A percentile compares a stretch with the other conserved stretches of the same genome.
phyloP scores from a whole-genome alignment of 495 filamentous ascomycete genomes.

The Oidiodendron maius region DNA sequence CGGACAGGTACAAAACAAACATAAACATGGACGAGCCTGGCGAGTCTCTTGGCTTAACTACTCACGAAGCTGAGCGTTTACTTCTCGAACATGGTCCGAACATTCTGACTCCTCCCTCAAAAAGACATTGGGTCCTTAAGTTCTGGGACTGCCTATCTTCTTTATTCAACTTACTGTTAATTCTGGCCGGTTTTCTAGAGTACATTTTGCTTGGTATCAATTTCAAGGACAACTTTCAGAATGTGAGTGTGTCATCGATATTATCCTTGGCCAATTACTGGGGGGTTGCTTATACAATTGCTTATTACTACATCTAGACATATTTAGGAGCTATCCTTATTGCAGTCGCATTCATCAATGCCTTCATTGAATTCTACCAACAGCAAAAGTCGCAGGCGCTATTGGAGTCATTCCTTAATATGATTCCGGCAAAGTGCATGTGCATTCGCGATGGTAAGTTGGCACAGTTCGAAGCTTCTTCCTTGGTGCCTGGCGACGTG shows the following conservation, averaged over 20 bases:
- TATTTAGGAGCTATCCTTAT: slow-evolving; percentile 29
- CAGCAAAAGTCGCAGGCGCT: slow-evolving; percentile 27
- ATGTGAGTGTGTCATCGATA: slow-evolving; percentile 16
- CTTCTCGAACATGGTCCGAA: slow-evolving; percentile 22
- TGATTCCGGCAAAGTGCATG: slow-evolving; percentile 30
- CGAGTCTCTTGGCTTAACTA: slow-evolving; percentile 22
- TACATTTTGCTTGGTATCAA: slow-evolving; percentile 27
- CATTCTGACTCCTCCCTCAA: slow-evolving; percentile 25
- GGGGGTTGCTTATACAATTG: background rate
- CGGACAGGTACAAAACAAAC: slow-evolving; percentile 20
- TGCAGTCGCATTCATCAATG: slow-evolving; percentile 25
- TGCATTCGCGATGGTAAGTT: slow-evolving; percentile 25
- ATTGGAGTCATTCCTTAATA: slow-evolving; percentile 26
- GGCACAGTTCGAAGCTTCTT: slow-evolving; percentile 17
- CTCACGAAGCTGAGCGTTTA: slow-evolving; percentile 18
- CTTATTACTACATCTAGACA: slow-evolving; percentile 19
- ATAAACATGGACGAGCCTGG: slow-evolving; percentile 22
- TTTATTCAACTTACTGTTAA: slow-evolving; percentile 28
- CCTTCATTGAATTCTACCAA: slow-evolving; percentile 30
- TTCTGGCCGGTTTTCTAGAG: slow-evolving; percentile 25
- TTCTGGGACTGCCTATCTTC: slow-evolving; percentile 21
- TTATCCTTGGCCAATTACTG: background rate
- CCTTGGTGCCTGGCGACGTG: slow-evolving; percentile 16
- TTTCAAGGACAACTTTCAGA: slow-evolving; percentile 28
- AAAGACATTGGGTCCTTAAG: slow-evolving; percentile 23